A percentile compares a stretch with the other conserved stretches of the same genome.
phyloP scores from a whole-genome alignment of 441 rosid genomes.

The Flueggea neowawraea region DNA sequence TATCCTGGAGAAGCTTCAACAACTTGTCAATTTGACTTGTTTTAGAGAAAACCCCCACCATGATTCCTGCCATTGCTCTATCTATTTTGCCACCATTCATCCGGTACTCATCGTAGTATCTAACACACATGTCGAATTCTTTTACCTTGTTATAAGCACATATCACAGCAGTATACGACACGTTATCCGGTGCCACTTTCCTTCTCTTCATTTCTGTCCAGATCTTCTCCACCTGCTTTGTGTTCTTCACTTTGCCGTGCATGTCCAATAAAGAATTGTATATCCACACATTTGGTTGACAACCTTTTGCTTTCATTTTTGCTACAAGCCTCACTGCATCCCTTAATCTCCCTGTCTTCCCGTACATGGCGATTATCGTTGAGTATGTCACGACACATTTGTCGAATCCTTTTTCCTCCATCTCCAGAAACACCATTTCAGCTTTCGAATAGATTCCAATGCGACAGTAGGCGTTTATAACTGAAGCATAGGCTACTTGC shows the following conservation, averaged over 20 bases:
- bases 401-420: slow-evolving; percentile 68
- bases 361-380: slow-evolving; percentile 72
- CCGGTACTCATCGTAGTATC: slow-evolving; percentile 59
- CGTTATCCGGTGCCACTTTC: slow-evolving; percentile 66
- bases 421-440: slow-evolving; percentile 54
- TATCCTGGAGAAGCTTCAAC: slow-evolving; percentile 68
- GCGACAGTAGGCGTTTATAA: slow-evolving; percentile 59
- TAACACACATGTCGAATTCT: slow-evolving; percentile 60
- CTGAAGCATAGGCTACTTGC: slow-evolving; percentile 82
- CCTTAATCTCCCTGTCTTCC: slow-evolving; percentile 55
- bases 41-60: slow-evolving; percentile 86
- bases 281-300: slow-evolving; percentile 79
- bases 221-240: slow-evolving; percentile 70
- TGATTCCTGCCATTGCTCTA: slow-evolving; percentile 72
- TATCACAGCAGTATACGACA: slow-evolving; percentile 66
- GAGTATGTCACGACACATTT: slow-evolving; percentile 83
- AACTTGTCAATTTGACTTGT: slow-evolving; percentile 58
- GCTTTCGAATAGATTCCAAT: slow-evolving; percentile 52
- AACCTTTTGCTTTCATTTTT: slow-evolving; percentile 74
- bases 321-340: slow-evolving; percentile 73
- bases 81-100: slow-evolving; percentile 53
- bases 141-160: slow-evolving; percentile 59
- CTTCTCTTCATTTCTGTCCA: slow-evolving; percentile 86
- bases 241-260: slow-evolving; percentile 67
- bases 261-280: slow-evolving; percentile 79